These are phyloP conservation scores for Kodamaea ohmeri DNA, from an alignment of 1,139 yeast species.

Conservation along the genomic window DNA sequence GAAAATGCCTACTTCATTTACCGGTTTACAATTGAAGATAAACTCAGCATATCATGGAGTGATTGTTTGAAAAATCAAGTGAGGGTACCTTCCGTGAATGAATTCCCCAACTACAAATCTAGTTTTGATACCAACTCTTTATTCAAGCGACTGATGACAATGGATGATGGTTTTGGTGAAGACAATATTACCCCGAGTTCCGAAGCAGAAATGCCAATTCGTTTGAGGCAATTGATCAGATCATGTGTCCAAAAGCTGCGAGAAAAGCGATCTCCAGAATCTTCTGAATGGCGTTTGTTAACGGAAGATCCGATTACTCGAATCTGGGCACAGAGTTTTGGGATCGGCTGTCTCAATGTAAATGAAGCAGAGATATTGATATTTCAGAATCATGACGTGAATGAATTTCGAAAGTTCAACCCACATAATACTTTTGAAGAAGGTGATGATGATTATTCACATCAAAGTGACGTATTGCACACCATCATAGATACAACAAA, in stretches of 20 bases:
- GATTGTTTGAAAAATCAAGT: slow-evolving; percentile 44
- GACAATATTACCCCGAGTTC: neutral
- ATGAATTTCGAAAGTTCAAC: slow-evolving; percentile 23
- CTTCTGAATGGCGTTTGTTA: slow-evolving; percentile 54
- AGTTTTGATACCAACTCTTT: slow-evolving; percentile 32
- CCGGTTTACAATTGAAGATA: slow-evolving; percentile 32
- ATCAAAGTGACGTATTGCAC: slow-evolving; percentile 31
- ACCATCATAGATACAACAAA: slow-evolving; percentile 39
- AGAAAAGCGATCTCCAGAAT: no score
- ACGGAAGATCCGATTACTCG: slow-evolving; percentile 54
- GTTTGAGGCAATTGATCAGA: slow-evolving; percentile 48
- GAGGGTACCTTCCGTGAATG: slow-evolving; percentile 43
- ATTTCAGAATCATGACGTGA: slow-evolving; percentile 38
- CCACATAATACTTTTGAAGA: slow-evolving; percentile 30
- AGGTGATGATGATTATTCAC: slow-evolving; percentile 22
- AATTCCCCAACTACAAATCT: slow-evolving; percentile 46
- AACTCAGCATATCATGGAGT: slow-evolving; percentile 49
- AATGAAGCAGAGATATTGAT: slow-evolving; percentile 51
- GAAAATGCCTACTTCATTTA: slow-evolving; percentile 18
- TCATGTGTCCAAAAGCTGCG: slow-evolving; percentile 44
- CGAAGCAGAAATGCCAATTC: slow-evolving; percentile 40
- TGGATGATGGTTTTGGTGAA: neutral
- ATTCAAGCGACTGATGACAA: slow-evolving; percentile 11
- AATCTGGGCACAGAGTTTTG: slow-evolving; percentile 56
- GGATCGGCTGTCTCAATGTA: slow-evolving; percentile 49